Evolutionary conservation across 140 eudicot species (phyloP).

Genomic region (Senecio squalidus): DNA sequence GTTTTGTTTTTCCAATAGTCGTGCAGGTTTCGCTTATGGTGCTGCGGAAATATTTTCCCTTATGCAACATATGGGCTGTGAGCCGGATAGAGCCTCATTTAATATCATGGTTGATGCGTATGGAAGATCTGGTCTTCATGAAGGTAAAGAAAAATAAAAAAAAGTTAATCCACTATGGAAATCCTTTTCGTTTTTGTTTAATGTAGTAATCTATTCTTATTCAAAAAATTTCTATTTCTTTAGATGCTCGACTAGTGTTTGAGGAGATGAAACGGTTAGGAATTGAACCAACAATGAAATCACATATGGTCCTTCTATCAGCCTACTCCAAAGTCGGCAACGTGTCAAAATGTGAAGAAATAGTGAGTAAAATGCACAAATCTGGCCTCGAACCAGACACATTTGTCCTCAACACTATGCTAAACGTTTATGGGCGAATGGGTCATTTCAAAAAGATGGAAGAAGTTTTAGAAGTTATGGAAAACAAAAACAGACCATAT

Average conservation of each 20-base stretch:
- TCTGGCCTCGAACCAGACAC: constrained; percentile 77
- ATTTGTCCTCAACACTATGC: constrained; percentile 70
- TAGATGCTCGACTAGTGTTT: constrained; percentile 79
- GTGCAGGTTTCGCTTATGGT: constrained; percentile 85
- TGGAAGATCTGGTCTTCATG: constrained; percentile 88
- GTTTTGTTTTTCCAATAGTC: constrained; percentile 38
- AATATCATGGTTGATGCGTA: constrained; percentile 92
- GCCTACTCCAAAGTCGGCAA: constrained; percentile 75
- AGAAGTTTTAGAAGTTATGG: constrained; percentile 71
- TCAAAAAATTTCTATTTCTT: too few relatives aligned
- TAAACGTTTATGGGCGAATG: constrained; percentile 65
- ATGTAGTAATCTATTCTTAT: too few relatives aligned
- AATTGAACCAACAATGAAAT: constrained; percentile 86
- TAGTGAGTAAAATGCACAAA: constrained; percentile 64
- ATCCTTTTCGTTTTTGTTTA: background rate
- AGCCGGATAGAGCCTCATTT: constrained; percentile 86
- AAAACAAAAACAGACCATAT: constrained; percentile 42
- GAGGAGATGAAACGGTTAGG: constrained; percentile 72
- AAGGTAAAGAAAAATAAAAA: constrained; percentile 37
- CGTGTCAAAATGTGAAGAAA: constrained; percentile 69
- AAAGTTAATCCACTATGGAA: background rate
- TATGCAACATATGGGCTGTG: constrained; percentile 95
- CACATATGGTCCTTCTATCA: constrained; percentile 82
- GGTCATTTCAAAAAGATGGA: constrained; percentile 92
- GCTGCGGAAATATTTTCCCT: constrained; percentile 88